Percentiles rank a stretch among this genome's conserved stretches.
phyloP scores from a whole-genome alignment of 2,329 filamentous ascomycete genomes.

The Ascochyta viciae-villosae region DNA sequence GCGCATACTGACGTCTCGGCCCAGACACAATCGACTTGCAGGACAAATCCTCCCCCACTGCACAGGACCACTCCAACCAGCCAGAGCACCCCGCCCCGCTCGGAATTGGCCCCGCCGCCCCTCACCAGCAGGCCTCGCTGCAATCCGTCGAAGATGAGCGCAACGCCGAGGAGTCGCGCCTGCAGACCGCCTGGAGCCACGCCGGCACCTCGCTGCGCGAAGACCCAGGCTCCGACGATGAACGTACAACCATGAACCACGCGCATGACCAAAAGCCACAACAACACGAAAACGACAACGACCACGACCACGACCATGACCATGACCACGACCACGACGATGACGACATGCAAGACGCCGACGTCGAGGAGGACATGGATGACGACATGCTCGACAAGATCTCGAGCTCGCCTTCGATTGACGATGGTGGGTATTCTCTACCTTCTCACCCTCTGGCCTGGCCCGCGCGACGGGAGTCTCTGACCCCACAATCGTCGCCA shows the following conservation, averaged over 20 bases:
- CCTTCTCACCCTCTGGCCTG: slow-evolving; percentile 45
- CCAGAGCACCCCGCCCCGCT: slow-evolving; percentile 59
- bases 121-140: slow-evolving; percentile 86
- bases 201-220: slow-evolving; percentile 49
- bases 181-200: slow-evolving; percentile 62
- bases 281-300: slow-evolving; percentile 37
- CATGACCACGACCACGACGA: slow-evolving; percentile 49
- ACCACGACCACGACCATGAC: slow-evolving; percentile 50
- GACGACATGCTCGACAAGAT: slow-evolving; percentile 99
- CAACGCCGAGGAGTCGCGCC: slow-evolving; percentile 72
- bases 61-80: slow-evolving; percentile 77
- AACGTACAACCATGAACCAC: slow-evolving; percentile 43
- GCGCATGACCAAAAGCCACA: slow-evolving; percentile 36
- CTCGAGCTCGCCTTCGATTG: slow-evolving; percentile 97
- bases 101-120: slow-evolving; percentile 66
- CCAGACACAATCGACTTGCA: slow-evolving; percentile 95
- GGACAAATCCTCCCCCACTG: slow-evolving; percentile 80
- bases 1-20: slow-evolving; percentile 33
- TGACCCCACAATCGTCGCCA: slow-evolving; percentile 48
- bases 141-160: slow-evolving; percentile 79
- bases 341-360: slow-evolving; percentile 66
- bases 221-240: slow-evolving; percentile 67
- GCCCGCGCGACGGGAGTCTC: slow-evolving; percentile 53
- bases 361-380: slow-evolving; percentile 74
- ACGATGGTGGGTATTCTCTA: slow-evolving; percentile 86